phyloP scores from a whole-genome alignment of 1,139 yeast genomes.

The Yamadazyma blattariae region DNA sequence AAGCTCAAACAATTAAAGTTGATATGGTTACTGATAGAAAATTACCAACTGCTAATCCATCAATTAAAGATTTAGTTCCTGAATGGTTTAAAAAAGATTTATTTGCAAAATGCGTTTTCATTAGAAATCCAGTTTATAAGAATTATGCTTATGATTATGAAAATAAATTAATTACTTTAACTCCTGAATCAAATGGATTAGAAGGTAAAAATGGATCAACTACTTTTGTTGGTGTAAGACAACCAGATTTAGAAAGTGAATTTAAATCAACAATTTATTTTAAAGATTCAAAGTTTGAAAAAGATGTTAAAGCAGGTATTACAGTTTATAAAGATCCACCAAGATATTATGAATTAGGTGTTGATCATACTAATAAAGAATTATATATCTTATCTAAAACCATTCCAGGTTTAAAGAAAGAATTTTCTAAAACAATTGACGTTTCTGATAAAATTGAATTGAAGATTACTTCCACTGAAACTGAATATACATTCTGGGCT shows the following conservation, averaged over 20 bases:
- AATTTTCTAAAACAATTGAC: background rate
- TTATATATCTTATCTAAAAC: conserved; percentile 5
- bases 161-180: conserved; percentile 4
- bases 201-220: conserved; percentile 4
- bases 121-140: conserved; percentile 4
- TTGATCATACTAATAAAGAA: background rate
- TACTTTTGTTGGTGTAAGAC: conserved; percentile 8
- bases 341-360: conserved; percentile 6
- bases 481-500: conserved; percentile 4
- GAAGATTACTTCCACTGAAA: conserved; percentile 7
- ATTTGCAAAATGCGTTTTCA: conserved; percentile 7
- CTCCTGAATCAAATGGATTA: conserved; percentile 3
- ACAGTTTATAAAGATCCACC: conserved; percentile 8
- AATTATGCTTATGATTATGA: conserved; percentile 6
- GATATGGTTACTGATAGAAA: conserved; percentile 6
- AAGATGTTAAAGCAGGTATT: conserved; percentile 5
- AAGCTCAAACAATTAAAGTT: conserved; percentile 8
- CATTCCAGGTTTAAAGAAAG: background rate
- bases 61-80: conserved; percentile 5
- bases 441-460: conserved; percentile 1
- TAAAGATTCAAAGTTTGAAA: conserved; percentile 1
- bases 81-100: conserved; percentile 7
- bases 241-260: conserved; percentile 7
- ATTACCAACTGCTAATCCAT: conserved; percentile 3
- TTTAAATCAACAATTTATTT: conserved; percentile 3